These are phyloP conservation scores for Oryza punctata DNA, from an alignment of 176 grass and related monocot genomes.

Conservation along the genomic window DNA sequence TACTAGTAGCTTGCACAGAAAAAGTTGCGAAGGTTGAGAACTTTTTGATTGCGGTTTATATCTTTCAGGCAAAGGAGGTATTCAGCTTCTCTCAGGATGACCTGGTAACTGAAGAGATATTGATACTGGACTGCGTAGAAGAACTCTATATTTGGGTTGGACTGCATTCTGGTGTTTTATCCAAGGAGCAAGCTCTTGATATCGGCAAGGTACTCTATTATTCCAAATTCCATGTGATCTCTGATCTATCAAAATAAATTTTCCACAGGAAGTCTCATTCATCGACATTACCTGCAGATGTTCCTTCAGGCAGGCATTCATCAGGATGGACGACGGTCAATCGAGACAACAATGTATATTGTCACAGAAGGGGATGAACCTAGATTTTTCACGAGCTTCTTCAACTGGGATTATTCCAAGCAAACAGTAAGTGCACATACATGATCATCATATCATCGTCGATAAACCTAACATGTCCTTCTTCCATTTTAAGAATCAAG, in stretches of 20 bases:
- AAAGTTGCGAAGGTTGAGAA: background rate
- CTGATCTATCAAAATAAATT: background rate
- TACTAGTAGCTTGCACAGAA: background rate
- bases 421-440: conserved; percentile 40
- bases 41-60: background rate
- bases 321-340: conserved; percentile 38
- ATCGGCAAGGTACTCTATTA: conserved; percentile 53
- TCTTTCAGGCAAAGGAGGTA: conserved; percentile 79
- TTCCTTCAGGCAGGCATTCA: conserved; percentile 56
- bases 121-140: conserved; percentile 67
- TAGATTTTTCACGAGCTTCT: conserved; percentile 75
- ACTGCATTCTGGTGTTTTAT: conserved; percentile 50
- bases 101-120: conserved; percentile 73
- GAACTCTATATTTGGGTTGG: conserved; percentile 87
- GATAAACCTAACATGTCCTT: background rate
- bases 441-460: conserved; percentile 22
- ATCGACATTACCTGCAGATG: conserved; percentile 56
- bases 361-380: conserved; percentile 85
- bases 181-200: conserved; percentile 56
- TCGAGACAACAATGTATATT: conserved; percentile 52
- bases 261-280: background rate
- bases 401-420: conserved; percentile 79
- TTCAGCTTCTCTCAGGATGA: conserved; percentile 93
- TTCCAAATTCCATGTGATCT: background rate
- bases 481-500: background rate